Base-by-base conservation (phyloP, 768 basidiomycete genomes). In the Lactifluus echinatus region DNA sequence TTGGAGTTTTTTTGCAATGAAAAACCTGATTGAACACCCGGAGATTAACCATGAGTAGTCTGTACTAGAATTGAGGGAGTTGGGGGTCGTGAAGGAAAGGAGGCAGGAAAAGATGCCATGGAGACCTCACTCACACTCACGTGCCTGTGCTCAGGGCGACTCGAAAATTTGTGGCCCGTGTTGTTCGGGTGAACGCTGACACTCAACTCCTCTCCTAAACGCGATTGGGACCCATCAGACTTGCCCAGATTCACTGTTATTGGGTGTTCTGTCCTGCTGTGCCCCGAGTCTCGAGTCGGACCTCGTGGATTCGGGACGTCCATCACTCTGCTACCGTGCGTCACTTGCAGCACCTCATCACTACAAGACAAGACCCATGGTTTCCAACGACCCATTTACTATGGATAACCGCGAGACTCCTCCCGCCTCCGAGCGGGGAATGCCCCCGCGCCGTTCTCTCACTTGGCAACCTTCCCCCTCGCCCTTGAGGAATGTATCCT, bases 381-480 rank as follows among this genome's bases (percentile, higher is more conserved):
- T 58, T 19, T 53, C 46, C 40, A 33, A 48, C 40, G 40, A 58
- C 19, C 53, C 45, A 37, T 40, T 58, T 11, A 53, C 51, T 2
- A 28, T 46, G 8, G 57, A 42, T 10, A 33, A 36, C 23, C 36
- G 45, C 31, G 57, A 58, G 24, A 49, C 46, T 1, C 21, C 52
- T 8, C 42, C 40, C 17, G 17, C 29, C 12, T n/a, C 53, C 17
- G 58, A 59, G 28, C 17, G 53, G 14, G 42, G 14, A 21, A 26
- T 34, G 26, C 46, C 53, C 1, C 40, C 43, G 11, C 58, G 48
- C 11, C 58, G 58, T 42, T 59, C 48, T 17, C 53, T 55, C 11
- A 55, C 58, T 31, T 59, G 58, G 58, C 58, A 59, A 14, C 58
- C 58, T 21, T 17, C 58, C 8, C 58, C 58, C 12, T 59, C 58